Evolutionary conservation across 1,139 yeast genomes (phyloP).

Genomic region (Yarrowia galli): DNA sequence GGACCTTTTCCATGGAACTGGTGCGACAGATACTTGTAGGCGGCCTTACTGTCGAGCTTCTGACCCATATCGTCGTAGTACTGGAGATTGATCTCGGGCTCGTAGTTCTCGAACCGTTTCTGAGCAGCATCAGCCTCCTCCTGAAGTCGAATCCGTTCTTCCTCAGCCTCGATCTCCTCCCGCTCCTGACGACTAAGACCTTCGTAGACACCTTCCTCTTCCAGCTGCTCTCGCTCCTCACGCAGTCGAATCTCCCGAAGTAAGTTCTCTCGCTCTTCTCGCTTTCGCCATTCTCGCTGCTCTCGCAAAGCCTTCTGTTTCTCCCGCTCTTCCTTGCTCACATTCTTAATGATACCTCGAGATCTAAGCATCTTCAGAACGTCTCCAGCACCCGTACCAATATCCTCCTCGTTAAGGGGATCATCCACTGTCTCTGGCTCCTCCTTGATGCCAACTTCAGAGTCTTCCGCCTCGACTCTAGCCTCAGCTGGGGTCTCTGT

Average conservation of each 20-base stretch:
- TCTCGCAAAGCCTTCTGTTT: slow-evolving; percentile 44
- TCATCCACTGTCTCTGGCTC: slow-evolving; percentile 40
- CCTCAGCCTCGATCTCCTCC: slow-evolving; percentile 54
- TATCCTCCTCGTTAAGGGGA: slow-evolving; percentile 40
- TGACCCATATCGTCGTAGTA: slow-evolving; percentile 79
- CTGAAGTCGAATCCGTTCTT: slow-evolving; percentile 48
- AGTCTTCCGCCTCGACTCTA: neutral
- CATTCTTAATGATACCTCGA: slow-evolving; percentile 53
- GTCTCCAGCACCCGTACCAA: slow-evolving; percentile 59
- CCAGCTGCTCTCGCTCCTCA: slow-evolving; percentile 45
- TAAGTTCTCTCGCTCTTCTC: slow-evolving; percentile 41
- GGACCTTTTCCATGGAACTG: slow-evolving; percentile 79
- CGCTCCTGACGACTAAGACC: slow-evolving; percentile 50
- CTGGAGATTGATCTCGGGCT: slow-evolving; percentile 68
- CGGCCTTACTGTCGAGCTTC: slow-evolving; percentile 71
- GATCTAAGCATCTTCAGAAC: slow-evolving; percentile 63
- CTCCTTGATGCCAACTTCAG: slow-evolving; percentile 30
- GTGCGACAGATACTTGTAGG: slow-evolving; percentile 84
- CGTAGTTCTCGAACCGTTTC: slow-evolving; percentile 57
- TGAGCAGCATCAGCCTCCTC: slow-evolving; percentile 49
- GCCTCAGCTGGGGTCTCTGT: neutral
- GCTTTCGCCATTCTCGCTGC: slow-evolving; percentile 48
- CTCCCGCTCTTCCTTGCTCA: slow-evolving; percentile 44
- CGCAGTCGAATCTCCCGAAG: slow-evolving; percentile 47
- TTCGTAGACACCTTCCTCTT: slow-evolving; percentile 45